These are phyloP conservation scores for Pisolithus microcarpus DNA, from an alignment of 768 basidiomycete genomes.

Conservation along the genomic window DNA sequence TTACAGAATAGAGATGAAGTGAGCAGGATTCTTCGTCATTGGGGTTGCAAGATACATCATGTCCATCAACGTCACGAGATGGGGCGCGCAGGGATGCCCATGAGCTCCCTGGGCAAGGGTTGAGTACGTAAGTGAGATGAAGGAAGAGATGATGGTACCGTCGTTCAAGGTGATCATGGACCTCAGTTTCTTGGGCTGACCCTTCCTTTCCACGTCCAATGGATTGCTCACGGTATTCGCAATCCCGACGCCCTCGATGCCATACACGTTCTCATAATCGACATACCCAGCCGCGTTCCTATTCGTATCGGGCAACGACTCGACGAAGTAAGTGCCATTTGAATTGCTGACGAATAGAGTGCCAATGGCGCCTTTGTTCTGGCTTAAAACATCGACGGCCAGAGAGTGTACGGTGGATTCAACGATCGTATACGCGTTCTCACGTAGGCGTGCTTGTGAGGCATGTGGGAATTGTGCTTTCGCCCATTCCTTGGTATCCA, in stretches of 20 bases:
- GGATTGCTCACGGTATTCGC: conserved; percentile 84
- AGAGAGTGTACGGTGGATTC: conserved; percentile 91
- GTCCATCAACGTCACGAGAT: conserved; percentile 48
- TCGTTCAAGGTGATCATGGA: conserved; percentile 89
- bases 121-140: neutral
- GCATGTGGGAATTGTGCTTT: conserved; percentile 91
- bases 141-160: conserved; percentile 29
- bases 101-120: conserved; percentile 41
- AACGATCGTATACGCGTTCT: conserved; percentile 94
- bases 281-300: conserved; percentile 84
- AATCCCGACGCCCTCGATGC: conserved; percentile 84
- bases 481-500: conserved; percentile 80
- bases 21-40: conserved; percentile 58
- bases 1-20: conserved; percentile 90
- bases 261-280: conserved; percentile 85
- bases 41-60: conserved; percentile 56
- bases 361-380: conserved; percentile 59
- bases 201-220: conserved; percentile 70
- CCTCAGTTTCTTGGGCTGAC: conserved; percentile 63
- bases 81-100: conserved; percentile 70
- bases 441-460: conserved; percentile 65
- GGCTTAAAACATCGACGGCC: conserved; percentile 86
- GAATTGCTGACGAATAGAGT: conserved; percentile 95
- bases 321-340: conserved; percentile 92
- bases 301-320: conserved; percentile 89